Evolutionary conservation across 2,329 filamentous ascomycete species (phyloP), one percentile per base, ranked within the genome.

Genomic region (Penicillium sp.): DNA sequence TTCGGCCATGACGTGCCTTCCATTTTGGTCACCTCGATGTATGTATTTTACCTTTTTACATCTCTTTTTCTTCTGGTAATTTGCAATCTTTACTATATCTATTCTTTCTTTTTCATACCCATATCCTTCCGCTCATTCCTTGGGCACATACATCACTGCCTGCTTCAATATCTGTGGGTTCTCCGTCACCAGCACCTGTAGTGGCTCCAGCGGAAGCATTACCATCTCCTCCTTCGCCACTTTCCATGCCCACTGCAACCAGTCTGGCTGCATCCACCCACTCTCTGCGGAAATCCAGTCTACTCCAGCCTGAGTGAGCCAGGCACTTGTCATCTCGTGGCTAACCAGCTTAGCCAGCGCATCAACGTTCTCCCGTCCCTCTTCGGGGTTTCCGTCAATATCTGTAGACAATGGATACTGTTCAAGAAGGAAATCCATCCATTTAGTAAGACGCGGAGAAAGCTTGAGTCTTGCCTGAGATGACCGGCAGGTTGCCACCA

Each of bases 161-260:
- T 58, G 59, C 27, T 65, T 69, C 41, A 57, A 52, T 47, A 68
- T 46, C 27, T 57, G 46, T 23, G 53, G 47, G 7, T 57, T 56
- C n/a, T 50, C 56, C 11, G 50, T 47, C 13, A 46, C 50, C 14
- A 70, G 49, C 40, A 69, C 50, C 13, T 52, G 46, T 29, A 71
- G 47, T 22, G 69, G 66, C 42, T 69, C 60, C 40, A 64, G 62
- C 0, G 65, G 61, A 22, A 65, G 56, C 43, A 65, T 59, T 34
- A 71, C 61, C 40, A 57, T 60, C 47, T 74, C 70, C 32, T 71
- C 65, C 40, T 71, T 64, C 32, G 62, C 61, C 35, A 71, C 61
- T 48, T 66, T 65, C 65, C 69, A 73, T 20, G 68, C 67, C 71
- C 72, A 74, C 37, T 69, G 67, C 38, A 74, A 14, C 64, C 65